Percentiles rank a stretch among this genome's conserved stretches.
phyloP scores from a whole-genome alignment of 2,329 filamentous ascomycete species.

The Plectosphaerella plurivora region DNA sequence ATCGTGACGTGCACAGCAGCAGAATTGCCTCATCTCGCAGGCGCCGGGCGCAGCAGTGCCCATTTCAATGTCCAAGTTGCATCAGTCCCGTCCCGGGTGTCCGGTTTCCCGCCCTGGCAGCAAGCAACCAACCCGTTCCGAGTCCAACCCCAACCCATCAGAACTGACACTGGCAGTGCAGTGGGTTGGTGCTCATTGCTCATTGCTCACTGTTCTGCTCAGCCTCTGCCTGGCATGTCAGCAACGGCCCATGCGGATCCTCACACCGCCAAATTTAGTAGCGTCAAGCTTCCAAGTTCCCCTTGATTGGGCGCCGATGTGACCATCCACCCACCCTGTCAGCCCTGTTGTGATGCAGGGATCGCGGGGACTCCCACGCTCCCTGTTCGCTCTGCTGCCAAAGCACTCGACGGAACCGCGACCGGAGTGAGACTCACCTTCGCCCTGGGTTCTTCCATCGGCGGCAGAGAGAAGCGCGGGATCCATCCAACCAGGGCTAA shows the following conservation, averaged over 20 bases:
- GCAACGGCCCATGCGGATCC: neutral
- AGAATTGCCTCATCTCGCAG: too few species aligned
- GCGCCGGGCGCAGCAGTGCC: too few species aligned
- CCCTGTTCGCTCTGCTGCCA: neutral
- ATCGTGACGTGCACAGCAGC: too few species aligned
- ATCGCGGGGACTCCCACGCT: constrained; percentile 2
- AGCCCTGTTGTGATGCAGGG: constrained; percentile 2
- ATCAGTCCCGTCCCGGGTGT: too few species aligned
- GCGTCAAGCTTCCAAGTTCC: neutral
- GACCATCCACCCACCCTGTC: neutral
- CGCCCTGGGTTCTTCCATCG: neutral
- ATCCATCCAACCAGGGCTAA: neutral
- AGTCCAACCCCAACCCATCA: too few species aligned
- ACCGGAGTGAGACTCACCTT: too few species aligned
- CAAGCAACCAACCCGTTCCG: too few species aligned
- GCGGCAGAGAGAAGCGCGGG: neutral
- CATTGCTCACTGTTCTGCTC: neutral
- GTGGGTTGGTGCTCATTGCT: neutral
- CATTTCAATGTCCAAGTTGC: too few species aligned
- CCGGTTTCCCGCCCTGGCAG: too few species aligned
- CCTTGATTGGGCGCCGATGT: neutral
- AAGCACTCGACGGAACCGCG: too few species aligned
- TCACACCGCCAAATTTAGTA: neutral
- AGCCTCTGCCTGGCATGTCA: neutral
- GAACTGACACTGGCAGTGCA: too few species aligned